Percentiles rank a stretch among this genome's conserved stretches.
Evolutionary conservation across 140 eudicot species (phyloP).

Genomic region (Bidens hawaiensis): DNA sequence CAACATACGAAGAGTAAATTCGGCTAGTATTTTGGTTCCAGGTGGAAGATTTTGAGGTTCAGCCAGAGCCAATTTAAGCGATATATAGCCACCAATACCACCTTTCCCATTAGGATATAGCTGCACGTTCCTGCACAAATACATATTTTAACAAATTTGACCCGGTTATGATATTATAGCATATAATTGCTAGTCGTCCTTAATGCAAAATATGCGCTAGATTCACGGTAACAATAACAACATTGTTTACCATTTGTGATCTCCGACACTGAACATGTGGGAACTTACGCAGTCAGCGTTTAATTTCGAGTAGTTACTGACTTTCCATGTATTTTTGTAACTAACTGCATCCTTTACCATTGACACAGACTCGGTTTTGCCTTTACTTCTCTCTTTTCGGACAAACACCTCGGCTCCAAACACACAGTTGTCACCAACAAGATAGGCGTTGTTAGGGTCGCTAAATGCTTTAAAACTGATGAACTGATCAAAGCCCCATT

Average conservation of each 20-base stretch:
- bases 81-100: slow-evolving; percentile 25
- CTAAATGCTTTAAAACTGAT: slow-evolving; percentile 28
- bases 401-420: slow-evolving; percentile 60
- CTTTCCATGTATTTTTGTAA: slow-evolving; percentile 45
- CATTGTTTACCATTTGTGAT: slow-evolving; percentile 41
- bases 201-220: neutral
- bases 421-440: slow-evolving; percentile 42
- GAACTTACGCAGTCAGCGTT: slow-evolving; percentile 24
- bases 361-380: slow-evolving; percentile 44
- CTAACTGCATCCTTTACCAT: slow-evolving; percentile 42
- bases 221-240: neutral
- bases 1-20: slow-evolving; percentile 42
- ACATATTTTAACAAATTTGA: neutral
- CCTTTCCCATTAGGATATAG: slow-evolving; percentile 46
- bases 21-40: slow-evolving; percentile 40
- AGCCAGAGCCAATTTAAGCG: slow-evolving; percentile 36
- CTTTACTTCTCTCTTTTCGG: slow-evolving; percentile 34
- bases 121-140: slow-evolving; percentile 35
- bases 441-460: slow-evolving; percentile 40
- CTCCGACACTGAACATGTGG: slow-evolving; percentile 37
- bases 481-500: slow-evolving; percentile 56
- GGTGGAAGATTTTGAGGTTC: slow-evolving; percentile 42
- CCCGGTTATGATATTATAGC: neutral
- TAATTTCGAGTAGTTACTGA: slow-evolving; percentile 32
- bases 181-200: too few species aligned